These are phyloP conservation scores for Monilinia laxa DNA, from an alignment of 2,329 filamentous ascomycete genomes.

Conservation along the genomic window DNA sequence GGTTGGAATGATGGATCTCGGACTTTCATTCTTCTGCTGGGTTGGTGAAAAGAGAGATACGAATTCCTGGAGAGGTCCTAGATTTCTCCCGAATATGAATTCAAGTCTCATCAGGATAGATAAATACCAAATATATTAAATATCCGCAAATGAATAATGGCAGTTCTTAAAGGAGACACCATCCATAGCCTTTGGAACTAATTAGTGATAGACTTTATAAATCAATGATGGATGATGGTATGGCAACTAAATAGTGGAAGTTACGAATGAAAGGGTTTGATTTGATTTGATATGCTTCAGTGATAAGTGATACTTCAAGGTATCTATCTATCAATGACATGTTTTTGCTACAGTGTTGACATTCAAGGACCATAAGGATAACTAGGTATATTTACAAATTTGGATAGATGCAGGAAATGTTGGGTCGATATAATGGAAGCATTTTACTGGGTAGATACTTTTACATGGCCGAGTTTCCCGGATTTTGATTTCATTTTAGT, in stretches of 20 bases:
- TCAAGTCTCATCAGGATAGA: neutral
- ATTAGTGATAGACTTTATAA: neutral
- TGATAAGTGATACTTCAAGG: neutral
- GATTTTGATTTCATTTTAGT: neutral
- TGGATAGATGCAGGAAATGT: slow-evolving; percentile 12
- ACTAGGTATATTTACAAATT: neutral
- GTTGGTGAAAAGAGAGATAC: neutral
- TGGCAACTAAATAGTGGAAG: neutral
- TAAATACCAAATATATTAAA: slow-evolving; percentile 1
- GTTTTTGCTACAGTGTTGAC: neutral
- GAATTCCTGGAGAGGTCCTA: neutral
- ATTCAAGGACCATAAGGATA: neutral
- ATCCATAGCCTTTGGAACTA: neutral
- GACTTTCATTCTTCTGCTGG: neutral
- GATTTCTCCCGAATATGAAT: neutral
- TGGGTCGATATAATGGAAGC: neutral
- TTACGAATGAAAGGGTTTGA: neutral
- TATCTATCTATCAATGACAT: neutral
- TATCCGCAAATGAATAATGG: neutral
- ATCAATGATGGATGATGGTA: neutral
- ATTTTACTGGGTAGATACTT: neutral
- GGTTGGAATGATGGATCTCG: neutral
- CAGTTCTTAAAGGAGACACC: neutral
- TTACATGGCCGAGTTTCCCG: too few species aligned
- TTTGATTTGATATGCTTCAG: neutral